Evolutionary conservation across 371 early-diverging fungal species (phyloP).

Genomic region (Saksenaea vasiformis): DNA sequence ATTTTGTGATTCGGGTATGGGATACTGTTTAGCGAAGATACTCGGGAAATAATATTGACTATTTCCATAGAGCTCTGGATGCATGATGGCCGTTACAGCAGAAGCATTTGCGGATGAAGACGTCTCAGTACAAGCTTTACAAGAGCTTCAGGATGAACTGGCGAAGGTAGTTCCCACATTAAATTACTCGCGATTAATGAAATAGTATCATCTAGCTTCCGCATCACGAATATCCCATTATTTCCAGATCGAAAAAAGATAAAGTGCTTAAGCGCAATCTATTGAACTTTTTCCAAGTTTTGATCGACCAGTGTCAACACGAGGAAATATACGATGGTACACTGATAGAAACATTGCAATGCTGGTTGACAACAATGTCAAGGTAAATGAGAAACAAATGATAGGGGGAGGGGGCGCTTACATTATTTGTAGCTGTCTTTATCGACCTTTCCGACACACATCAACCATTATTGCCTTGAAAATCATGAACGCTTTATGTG

Average conservation of each 20-base stretch:
- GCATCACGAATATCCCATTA: conserved; percentile 65
- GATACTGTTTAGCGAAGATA: background rate
- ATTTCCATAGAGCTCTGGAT: conserved; percentile 41
- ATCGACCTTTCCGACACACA: conserved; percentile 91
- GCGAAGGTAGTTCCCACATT: conserved; percentile 27
- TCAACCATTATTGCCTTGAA: conserved; percentile 73
- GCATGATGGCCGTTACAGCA: conserved; percentile 36
- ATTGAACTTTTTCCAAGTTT: conserved; percentile 58
- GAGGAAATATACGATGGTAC: conserved; percentile 61
- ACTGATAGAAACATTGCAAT: conserved; percentile 55
- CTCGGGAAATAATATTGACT: background rate
- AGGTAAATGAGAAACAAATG: conserved; percentile 27
- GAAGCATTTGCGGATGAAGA: conserved; percentile 44
- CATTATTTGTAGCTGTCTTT: conserved; percentile 57
- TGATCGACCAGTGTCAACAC: conserved; percentile 65
- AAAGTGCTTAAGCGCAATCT: conserved; percentile 60
- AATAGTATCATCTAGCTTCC: conserved; percentile 37
- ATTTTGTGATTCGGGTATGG: conserved; percentile 65
- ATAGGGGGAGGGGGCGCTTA: background rate
- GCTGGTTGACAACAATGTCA: conserved; percentile 60
- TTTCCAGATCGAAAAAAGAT: conserved; percentile 59
- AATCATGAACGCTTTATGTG: conserved; percentile 63
- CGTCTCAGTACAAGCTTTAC: conserved; percentile 36
- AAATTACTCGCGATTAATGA: background rate
- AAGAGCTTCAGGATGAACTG: conserved; percentile 47